Evolutionary conservation across 2,329 filamentous ascomycete species (phyloP), one percentile per base, ranked within the genome.

Genomic region (Anthostomella pinea): DNA sequence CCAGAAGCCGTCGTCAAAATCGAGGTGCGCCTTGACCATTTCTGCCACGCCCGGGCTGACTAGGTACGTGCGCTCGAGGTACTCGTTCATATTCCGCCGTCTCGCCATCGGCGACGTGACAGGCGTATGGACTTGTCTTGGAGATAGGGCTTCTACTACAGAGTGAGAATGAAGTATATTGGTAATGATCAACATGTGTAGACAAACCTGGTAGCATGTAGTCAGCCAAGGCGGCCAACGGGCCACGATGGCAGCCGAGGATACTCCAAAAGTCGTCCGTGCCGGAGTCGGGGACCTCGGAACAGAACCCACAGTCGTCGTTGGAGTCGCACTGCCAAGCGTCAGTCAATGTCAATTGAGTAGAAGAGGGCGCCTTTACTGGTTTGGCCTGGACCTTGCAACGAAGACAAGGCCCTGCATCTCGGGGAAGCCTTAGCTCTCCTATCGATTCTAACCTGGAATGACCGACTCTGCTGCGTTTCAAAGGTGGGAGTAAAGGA

Each of bases 1-100:
- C 75, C 75, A 79, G 49, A 79, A 79, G 2, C 65, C 66, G 45
- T 79, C 75, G 20, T 72, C 64, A 37, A 74, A 77, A 48, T 79
- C 75, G 3, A 75, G 52, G 35, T 69, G 65, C 3, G 57, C 51
- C 35, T 65, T 65, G 11, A 72, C 68, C 39, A 67, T 55, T n/a
- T 65, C 59, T 2, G 61, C 51, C 17, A 65, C 59, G 9, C 63
- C 58, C n/a, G 59, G 53, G n/a, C 62, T 56, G 14, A 70, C 56
- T 10, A 63, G 59, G 36, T 72, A 76, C 1, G 62, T 60, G 10
- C 64, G 62, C 30, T 75, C 65, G 7, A 79, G 59, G 38, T 68
- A 69, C 15, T 76, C 70, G 49, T 77, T 77, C 47, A 78, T 66
- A 37, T 65, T 69, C 14, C 66, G 66, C 32, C 72, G 66, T 16